These are phyloP conservation scores for Breynia disticha DNA, from an alignment of 441 rosid genomes.

Conservation along the genomic window DNA sequence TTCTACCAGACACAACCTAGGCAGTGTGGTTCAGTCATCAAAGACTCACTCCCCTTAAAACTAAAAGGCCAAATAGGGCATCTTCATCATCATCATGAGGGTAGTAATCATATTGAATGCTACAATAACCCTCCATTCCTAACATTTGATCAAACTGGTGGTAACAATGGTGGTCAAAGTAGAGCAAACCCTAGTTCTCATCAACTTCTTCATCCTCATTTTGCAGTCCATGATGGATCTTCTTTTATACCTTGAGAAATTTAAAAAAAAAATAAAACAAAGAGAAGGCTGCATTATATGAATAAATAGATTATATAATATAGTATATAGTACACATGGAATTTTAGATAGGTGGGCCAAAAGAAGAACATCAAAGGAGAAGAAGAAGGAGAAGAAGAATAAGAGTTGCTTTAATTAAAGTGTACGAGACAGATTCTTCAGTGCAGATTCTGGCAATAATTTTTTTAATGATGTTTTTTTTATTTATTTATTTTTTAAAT, in stretches of 20 bases:
- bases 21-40: constrained; percentile 43
- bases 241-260: constrained; percentile 53
- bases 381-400: constrained; percentile 11
- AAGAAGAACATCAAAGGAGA: constrained; percentile 7
- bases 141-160: constrained; percentile 35
- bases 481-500: neutral
- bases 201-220: constrained; percentile 34
- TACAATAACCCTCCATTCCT: constrained; percentile 40
- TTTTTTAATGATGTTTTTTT: neutral
- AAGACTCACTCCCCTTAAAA: constrained; percentile 11
- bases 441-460: constrained; percentile 7
- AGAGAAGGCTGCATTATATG: neutral
- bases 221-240: constrained; percentile 48
- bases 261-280: neutral
- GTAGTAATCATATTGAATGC: constrained; percentile 25
- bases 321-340: neutral
- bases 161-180: constrained; percentile 29
- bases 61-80: constrained; percentile 17
- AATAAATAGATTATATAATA: constrained; percentile 8
- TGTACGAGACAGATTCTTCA: constrained; percentile 11
- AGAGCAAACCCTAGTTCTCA: constrained; percentile 28
- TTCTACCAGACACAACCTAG: constrained; percentile 97
- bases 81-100: constrained; percentile 19
- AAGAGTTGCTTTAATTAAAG: constrained; percentile 8
- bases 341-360: neutral